Evolutionary conservation across 306 rosid species (phyloP).

Genomic region (Ammopiptanthus mongolicus): DNA sequence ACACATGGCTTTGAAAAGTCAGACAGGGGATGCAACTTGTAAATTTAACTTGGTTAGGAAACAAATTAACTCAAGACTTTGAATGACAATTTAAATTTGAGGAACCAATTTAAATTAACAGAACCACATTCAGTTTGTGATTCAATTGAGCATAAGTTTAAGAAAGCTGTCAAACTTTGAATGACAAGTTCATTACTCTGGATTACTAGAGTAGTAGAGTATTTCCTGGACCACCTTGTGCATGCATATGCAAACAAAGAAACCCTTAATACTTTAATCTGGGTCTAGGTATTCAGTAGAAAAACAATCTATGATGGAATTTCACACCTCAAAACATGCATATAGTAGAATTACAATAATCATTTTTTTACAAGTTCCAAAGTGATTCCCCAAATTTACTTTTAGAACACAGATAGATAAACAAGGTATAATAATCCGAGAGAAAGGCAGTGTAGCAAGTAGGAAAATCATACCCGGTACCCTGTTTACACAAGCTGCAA

Average conservation of each 20-base stretch:
- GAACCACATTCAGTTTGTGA: neutral
- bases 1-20: neutral
- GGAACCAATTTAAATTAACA: neutral
- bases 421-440: no score
- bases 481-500: constrained; percentile 93
- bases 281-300: neutral
- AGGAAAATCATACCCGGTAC: constrained; percentile 60
- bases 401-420: neutral
- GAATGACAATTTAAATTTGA: neutral
- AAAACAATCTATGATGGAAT: neutral
- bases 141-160: neutral
- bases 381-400: no score
- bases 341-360: neutral
- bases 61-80: constrained; percentile 5
- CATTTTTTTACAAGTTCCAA: no score
- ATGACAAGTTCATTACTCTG: neutral
- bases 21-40: neutral
- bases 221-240: neutral
- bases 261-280: neutral
- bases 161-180: neutral
- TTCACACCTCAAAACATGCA: neutral
- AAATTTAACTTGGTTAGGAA: constrained; percentile 5
- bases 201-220: neutral
- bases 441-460: no score
- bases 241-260: neutral